Conservation (phyloP, 1,284 basidiomycete genomes). For the Fomitiporia mediterranea region DNA sequence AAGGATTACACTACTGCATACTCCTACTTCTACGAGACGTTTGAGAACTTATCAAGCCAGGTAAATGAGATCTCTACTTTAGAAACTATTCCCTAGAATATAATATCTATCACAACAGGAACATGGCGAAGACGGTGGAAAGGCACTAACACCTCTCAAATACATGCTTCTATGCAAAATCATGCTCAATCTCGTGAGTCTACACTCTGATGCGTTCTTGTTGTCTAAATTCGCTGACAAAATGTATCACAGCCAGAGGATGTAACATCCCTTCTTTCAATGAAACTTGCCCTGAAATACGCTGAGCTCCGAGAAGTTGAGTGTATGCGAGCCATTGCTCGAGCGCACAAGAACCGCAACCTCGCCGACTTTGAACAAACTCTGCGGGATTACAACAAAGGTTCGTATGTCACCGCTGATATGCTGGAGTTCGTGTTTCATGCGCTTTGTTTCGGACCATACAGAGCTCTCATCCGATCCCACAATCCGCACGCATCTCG, state of each 20-base stretch:
- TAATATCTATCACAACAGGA: conserved; percentile 12
- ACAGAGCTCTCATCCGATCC: conserved; percentile 89
- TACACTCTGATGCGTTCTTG: not conserved
- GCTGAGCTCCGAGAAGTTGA: conserved; percentile 82
- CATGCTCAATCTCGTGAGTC: conserved; percentile 87
- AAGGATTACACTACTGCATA: conserved; percentile 98
- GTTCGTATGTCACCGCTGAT: conserved; percentile 46
- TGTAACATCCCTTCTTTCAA: conserved; percentile 77
- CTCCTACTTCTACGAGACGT: conserved; percentile 97
- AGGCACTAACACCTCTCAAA: conserved; percentile 83
- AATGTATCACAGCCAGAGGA: conserved; percentile 75
- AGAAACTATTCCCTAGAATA: not conserved
- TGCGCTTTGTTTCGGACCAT: too few relatives aligned
- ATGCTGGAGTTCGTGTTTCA: too few relatives aligned
- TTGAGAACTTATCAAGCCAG: conserved; percentile 72
- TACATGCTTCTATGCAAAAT: conserved; percentile 99
- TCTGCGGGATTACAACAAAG: conserved; percentile 82
- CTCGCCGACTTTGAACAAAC: conserved; percentile 88
- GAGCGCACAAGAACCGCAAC: conserved; percentile 89
- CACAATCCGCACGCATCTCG: conserved; percentile 91
- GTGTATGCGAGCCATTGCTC: conserved; percentile 91
- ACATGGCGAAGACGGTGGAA: conserved; percentile 24
- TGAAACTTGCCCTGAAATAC: conserved; percentile 88
- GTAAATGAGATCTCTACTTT: conserved; percentile 50
- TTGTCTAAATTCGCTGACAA: not conserved